Base-by-base conservation (phyloP, 257 asterid genomes). In the Nemophila menziesii region DNA sequence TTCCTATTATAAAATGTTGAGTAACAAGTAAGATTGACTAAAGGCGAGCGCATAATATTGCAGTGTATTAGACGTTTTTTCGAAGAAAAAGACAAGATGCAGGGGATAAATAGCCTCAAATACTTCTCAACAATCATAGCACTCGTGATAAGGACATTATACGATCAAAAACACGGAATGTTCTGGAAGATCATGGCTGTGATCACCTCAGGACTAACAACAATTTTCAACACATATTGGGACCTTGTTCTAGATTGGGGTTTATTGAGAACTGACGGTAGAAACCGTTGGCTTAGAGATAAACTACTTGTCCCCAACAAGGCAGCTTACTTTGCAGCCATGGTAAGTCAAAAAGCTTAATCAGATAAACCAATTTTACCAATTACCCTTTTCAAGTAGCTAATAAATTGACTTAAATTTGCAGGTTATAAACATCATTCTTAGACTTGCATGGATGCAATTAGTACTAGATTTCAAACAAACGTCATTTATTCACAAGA, bases 381-480 rank as follows among this genome's bases (percentile, higher is more conserved):
- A n/a, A n/a, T n/a, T n/a, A n/a, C n/a, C n/a, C n/a, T n/a, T n/a
- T n/a, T n/a, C n/a, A n/a, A n/a, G n/a, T n/a, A n/a, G n/a, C n/a
- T n/a, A n/a, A n/a, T n/a, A n/a, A n/a, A n/a, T n/a, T n/a, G n/a
- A n/a, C n/a, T n/a, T n/a, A n/a, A n/a, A n/a, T n/a, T n/a, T 54
- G 58, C 60, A 75, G 86, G 62, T 67, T 13, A 8, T 76, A 51
- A 64, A 72, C 29, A 69, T 73, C 10, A 5, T 75, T 24, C 45
- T 79, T 59, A 79, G 92, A 55, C 21, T 79, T 33, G 92, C 78
- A 1, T 79, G 92, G 92, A 64, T 79, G 62, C 92, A 79, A 44
- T 58, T 77, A 12, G 82, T 79, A 49, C 46, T 79, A 66, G 44
- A 46, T 1, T 33, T 75, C 40, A 61, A 55, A 4, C 5, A 69